Base-by-base conservation (phyloP, 1,284 basidiomycete species). In the Ganoderma meredithae region DNA sequence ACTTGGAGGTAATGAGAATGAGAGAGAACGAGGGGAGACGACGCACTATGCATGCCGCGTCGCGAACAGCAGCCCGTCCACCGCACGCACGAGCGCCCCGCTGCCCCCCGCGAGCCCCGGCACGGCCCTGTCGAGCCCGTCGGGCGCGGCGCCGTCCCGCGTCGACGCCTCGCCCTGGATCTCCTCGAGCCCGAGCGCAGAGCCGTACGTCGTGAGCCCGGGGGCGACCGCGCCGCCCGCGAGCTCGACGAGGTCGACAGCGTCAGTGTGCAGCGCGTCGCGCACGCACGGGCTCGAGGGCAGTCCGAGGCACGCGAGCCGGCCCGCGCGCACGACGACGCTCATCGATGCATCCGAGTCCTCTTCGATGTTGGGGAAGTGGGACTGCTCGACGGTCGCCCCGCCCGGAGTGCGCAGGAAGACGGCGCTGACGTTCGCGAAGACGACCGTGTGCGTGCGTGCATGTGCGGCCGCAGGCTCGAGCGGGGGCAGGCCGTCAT, bases 41-140 rank as follows among this genome's bases (percentile, higher is more conserved):
- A 67, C 92, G 72, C 76, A 93, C 92, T 93, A 82, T 43, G 90
- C 87, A 78, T 94, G 86, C 22, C 94, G 86, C 49, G 88, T 89
- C 1, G 83, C 88, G 76, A 91, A 95, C 67, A 87, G 81, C 25
- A 95, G 83, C 0, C 94, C 95, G 76, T 96, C 94, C 12, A 85
- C 86, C 2, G 91, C 95, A 49, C 84, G 86, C 39, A 94, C 80
- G 0, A 88, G 76, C 41, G 82, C 83, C 56, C 88, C 81, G 0
- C 80, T 78, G 1, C 77, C 84, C 41, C 86, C 88, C 1, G 89
- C 70, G 49, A 89, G 74, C 12, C 74, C 72, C 0, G 90, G 89
- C 6, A 86, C 76, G 25, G 72, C 70, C 49, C 77, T 75, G 13
- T 77, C 70, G 36, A 92, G 74, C 2, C 85, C 84, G 73, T 91